These are phyloP conservation scores for Alternaria sp. DNA, from an alignment of 2,329 filamentous ascomycete genomes.

Conservation along the genomic window DNA sequence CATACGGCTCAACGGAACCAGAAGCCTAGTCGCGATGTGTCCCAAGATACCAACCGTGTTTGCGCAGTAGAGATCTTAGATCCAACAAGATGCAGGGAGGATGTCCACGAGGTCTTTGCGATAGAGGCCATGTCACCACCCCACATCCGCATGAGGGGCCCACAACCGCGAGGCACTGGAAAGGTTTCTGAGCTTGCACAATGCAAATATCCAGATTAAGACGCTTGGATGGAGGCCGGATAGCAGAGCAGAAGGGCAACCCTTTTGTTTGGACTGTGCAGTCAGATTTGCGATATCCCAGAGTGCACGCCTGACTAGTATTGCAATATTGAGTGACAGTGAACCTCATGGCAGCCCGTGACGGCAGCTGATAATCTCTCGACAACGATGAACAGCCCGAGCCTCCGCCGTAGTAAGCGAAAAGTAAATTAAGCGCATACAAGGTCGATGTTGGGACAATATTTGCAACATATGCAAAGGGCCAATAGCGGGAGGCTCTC, in stretches of 20 bases:
- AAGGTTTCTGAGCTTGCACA: conserved; percentile 2
- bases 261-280: conserved; percentile 1
- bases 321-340: background rate
- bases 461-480: conserved; percentile 26
- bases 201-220: conserved; percentile 5
- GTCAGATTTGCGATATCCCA: background rate
- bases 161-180: background rate
- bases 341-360: conserved; percentile 13
- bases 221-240: background rate
- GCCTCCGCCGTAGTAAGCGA: conserved; percentile 12
- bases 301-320: background rate
- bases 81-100: conserved; percentile 11
- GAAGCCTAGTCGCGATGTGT: conserved; percentile 2
- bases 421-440: conserved; percentile 39
- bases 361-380: conserved; percentile 27
- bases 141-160: conserved; percentile 11
- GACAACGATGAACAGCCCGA: conserved; percentile 8
- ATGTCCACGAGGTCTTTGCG: conserved; percentile 2
- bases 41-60: conserved; percentile 1
- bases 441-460: conserved; percentile 31
- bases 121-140: conserved; percentile 2
- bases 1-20: conserved; percentile 3
- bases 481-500: conserved; percentile 29
- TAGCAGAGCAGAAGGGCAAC: background rate
- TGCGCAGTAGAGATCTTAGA: background rate